These are phyloP conservation scores for Diaporthe amygdali DNA, from an alignment of 2,329 filamentous ascomycete species.

Conservation along the genomic window DNA sequence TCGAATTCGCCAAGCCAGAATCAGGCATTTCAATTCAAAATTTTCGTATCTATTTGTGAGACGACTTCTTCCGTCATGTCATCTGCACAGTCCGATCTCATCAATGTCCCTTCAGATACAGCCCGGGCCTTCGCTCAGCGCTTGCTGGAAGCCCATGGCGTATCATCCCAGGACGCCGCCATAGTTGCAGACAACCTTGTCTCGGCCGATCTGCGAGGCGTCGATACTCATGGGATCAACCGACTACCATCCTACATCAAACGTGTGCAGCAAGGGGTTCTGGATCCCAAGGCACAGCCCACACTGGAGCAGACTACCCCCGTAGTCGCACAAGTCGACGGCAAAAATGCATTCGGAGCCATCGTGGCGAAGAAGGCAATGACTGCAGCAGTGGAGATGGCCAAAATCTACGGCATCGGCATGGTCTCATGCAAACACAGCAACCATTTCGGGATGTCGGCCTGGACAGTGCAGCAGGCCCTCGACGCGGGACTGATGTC, in stretches of 20 bases:
- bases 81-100: not conserved
- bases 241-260: constrained; percentile 80
- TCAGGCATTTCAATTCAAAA: not conserved
- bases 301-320: constrained; percentile 68
- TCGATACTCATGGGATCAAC: constrained; percentile 81
- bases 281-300: constrained; percentile 66
- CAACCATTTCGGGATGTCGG: constrained; percentile 85
- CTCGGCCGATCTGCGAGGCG: constrained; percentile 76
- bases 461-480: constrained; percentile 80
- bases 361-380: constrained; percentile 71
- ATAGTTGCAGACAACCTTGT: constrained; percentile 73
- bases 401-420: constrained; percentile 70
- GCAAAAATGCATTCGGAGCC: constrained; percentile 77
- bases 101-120: constrained; percentile 16
- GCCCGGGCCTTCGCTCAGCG: constrained; percentile 50
- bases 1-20: not conserved
- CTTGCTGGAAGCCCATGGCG: constrained; percentile 66
- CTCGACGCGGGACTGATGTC: constrained; percentile 74
- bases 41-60: too few relatives aligned
- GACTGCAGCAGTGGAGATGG: constrained; percentile 70
- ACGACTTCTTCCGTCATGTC: not conserved
- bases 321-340: constrained; percentile 69
- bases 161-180: constrained; percentile 61
- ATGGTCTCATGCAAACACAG: constrained; percentile 78
- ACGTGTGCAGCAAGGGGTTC: constrained; percentile 72